Base-by-base conservation (phyloP, 2,329 filamentous ascomycete genomes). In the Colletotrichum costaricense region DNA sequence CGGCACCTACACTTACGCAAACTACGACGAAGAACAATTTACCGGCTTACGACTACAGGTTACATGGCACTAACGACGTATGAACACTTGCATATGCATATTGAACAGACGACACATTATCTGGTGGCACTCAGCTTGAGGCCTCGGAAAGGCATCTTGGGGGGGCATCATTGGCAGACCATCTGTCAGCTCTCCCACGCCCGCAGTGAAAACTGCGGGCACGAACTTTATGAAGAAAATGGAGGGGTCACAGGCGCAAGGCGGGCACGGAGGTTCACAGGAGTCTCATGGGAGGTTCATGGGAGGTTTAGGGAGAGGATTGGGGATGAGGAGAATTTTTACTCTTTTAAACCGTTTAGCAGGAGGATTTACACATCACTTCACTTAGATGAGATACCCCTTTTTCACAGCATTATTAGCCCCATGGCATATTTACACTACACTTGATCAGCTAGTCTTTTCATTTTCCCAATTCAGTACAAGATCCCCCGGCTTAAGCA, bases 361-460 rank as follows among this genome's bases (percentile, higher is more conserved):
- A 28, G 65, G 42, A 65, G 42, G 38, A 69, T 64, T 73, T 77
- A 71, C 59, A 69, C 69, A 54, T 56, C 78, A 77, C 76, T 81
- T 80, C 78, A 75, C 69, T 75, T 83, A 82, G 80, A 82, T 80
- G 79, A 82, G 82, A 86, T 85, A 86, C 84, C 84, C 83, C 77
- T 73, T 76, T 74, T 64, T 67, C 56, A 75, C 70, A 66, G 57
- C 75, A 33, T 78, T 75, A 38, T 28, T 58, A 60, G 54, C 30
- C 38, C 78, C 69, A 14, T 58, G 30, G n/a, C 49, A 26, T 49
- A 54, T 54, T 67, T 35, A 54, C 63, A 59, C 65, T 52, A 26
- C 55, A 72, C 59, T 28, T 26, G 3, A 59, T 7, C 16, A 28
- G 5, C 65, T 46, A 67, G 56, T 52, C 46, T 59, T 63, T 35